Evolutionary conservation across 257 asterid species (phyloP).

Genomic region (Ophiorrhiza pumila): DNA sequence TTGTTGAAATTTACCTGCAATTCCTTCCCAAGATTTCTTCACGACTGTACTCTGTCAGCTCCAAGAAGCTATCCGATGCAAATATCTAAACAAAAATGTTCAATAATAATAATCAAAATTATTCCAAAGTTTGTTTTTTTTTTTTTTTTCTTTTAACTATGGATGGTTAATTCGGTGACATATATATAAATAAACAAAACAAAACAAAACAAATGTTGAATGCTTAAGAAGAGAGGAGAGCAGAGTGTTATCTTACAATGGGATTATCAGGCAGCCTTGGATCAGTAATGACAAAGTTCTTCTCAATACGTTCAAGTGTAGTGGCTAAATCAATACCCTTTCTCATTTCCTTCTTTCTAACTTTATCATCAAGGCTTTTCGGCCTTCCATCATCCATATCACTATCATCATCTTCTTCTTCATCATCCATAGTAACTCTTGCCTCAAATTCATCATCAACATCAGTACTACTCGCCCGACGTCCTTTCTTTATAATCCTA

Average conservation of each 20-base stretch:
- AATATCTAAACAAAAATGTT: too few relatives aligned
- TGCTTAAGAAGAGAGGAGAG: neutral
- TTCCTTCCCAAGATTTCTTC: conserved; percentile 97
- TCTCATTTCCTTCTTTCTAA: conserved; percentile 94
- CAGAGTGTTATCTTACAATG: conserved; percentile 61
- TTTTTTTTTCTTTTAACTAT: too few relatives aligned
- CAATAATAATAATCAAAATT: too few relatives aligned
- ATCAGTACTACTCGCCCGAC: conserved; percentile 33
- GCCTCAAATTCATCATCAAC: conserved; percentile 41
- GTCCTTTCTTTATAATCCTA: conserved; percentile 77
- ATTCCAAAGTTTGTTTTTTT: too few relatives aligned
- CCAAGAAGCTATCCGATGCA: conserved; percentile 99
- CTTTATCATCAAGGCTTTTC: conserved; percentile 87
- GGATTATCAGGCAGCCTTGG: conserved; percentile 98
- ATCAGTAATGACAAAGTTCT: conserved; percentile 94
- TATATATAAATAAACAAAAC: too few relatives aligned
- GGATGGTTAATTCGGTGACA: neutral
- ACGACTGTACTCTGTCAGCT: conserved; percentile 92
- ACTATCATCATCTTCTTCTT: conserved; percentile 40
- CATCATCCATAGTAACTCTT: conserved; percentile 33
- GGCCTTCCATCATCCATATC: conserved; percentile 69
- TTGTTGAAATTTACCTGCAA: conserved; percentile 60
- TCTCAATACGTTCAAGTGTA: conserved; percentile 97
- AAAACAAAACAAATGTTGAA: neutral
- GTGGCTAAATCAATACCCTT: conserved; percentile 99